Evolutionary conservation across 2,329 filamentous ascomycete genomes (phyloP).

Genomic region (Sphaerulina vaccinii): DNA sequence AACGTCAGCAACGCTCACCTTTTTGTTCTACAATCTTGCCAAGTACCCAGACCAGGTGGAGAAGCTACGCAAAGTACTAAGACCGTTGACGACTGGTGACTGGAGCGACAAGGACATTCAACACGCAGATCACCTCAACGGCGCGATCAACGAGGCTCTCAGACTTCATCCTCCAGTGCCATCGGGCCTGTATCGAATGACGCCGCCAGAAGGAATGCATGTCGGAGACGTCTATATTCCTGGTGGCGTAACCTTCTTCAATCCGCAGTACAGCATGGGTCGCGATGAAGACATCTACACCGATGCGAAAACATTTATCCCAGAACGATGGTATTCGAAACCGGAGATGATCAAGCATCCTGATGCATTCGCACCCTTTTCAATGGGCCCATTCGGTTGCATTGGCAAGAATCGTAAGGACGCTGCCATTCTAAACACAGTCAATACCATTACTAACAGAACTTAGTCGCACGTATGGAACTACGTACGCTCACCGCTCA

Average conservation of each 20-base stretch:
- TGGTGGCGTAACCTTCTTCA: slow-evolving; percentile 25
- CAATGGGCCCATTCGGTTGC: slow-evolving; percentile 38
- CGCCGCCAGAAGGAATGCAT: slow-evolving; percentile 39
- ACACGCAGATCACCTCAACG: slow-evolving; percentile 38
- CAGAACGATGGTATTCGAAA: slow-evolving; percentile 40
- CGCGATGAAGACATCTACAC: slow-evolving; percentile 34
- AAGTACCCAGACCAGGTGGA: slow-evolving; percentile 31
- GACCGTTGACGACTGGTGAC: slow-evolving; percentile 21
- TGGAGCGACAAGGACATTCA: slow-evolving; percentile 30
- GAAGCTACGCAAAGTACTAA: slow-evolving; percentile 39
- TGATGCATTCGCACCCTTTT: slow-evolving; percentile 41
- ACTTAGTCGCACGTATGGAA: slow-evolving; percentile 39
- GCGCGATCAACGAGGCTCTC: slow-evolving; percentile 45
- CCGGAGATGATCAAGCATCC: slow-evolving; percentile 39
- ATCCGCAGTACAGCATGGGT: slow-evolving; percentile 27
- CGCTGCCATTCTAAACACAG: background rate
- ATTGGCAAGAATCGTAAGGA: slow-evolving; percentile 36
- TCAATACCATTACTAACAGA: slow-evolving; percentile 1
- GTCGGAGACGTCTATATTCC: slow-evolving; percentile 40
- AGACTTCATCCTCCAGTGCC: slow-evolving; percentile 44
- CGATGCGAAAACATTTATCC: slow-evolving; percentile 34
- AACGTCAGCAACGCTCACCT: slow-evolving; percentile 42
- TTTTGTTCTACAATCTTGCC: slow-evolving; percentile 44
- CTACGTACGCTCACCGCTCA: slow-evolving; percentile 38
- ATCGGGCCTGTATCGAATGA: slow-evolving; percentile 37